Conservation (phyloP, 1,139 yeast genomes). For the Protomyces pachydermus region DNA sequence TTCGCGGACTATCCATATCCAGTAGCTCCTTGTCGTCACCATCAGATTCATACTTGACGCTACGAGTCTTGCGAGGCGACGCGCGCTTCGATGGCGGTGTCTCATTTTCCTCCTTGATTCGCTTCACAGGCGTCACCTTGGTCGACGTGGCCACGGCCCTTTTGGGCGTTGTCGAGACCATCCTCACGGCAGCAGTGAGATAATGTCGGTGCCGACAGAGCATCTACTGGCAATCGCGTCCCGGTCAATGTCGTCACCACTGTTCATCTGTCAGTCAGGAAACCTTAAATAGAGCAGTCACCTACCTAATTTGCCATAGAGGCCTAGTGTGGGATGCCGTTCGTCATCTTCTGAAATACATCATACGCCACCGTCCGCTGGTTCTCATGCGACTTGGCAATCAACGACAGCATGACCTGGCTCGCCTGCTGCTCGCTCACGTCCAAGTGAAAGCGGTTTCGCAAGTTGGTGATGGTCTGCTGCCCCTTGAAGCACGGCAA, state of each 20-base stretch:
- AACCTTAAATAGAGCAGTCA: background rate
- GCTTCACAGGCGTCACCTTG: background rate
- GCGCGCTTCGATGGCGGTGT: background rate
- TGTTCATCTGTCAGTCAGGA: background rate
- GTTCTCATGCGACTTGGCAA: constrained; percentile 79
- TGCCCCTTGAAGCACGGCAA: constrained; percentile 89
- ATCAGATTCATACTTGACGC: constrained; percentile 28
- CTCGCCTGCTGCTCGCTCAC: constrained; percentile 86
- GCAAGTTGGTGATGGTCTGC: constrained; percentile 70
- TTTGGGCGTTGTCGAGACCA: background rate
- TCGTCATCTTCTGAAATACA: constrained; percentile 76
- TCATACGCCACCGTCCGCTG: constrained; percentile 91
- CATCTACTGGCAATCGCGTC: too few species aligned
- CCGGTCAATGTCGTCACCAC: background rate
- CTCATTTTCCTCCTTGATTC: background rate
- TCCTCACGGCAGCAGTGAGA: background rate
- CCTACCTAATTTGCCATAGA: background rate
- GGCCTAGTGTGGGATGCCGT: constrained; percentile 19
- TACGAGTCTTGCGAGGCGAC: constrained; percentile 22
- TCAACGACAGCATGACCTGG: constrained; percentile 64
- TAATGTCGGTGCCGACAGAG: too few species aligned
- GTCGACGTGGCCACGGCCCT: background rate
- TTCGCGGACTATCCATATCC: background rate
- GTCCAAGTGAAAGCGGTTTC: constrained; percentile 72
- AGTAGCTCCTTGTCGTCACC: constrained; percentile 7